These are phyloP conservation scores for Heliocybe sulcata DNA, from an alignment of 1,284 basidiomycete species.

Conservation along the genomic window DNA sequence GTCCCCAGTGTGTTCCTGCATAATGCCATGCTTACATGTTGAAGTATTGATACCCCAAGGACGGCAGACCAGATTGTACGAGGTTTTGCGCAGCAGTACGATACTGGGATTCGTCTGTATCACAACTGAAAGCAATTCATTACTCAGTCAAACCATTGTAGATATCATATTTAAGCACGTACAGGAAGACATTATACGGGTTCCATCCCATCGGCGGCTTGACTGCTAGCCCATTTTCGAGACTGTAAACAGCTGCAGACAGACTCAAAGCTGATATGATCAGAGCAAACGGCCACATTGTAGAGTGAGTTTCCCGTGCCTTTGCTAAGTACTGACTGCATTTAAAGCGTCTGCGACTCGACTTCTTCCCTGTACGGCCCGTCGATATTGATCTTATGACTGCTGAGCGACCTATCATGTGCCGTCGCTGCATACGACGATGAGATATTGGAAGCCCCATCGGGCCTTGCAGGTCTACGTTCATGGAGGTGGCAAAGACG, in stretches of 20 bases:
- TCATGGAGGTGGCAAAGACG: too few relatives aligned
- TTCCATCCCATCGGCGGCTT: conserved; percentile 44
- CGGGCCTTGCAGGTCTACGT: too few relatives aligned
- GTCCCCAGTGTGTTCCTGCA: background rate
- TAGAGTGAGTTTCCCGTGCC: too few relatives aligned
- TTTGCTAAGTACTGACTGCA: too few relatives aligned
- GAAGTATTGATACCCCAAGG: conserved; percentile 31
- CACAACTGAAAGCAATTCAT: conserved; percentile 20
- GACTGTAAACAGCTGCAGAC: conserved; percentile 11
- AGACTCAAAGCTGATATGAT: background rate
- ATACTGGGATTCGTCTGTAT: conserved; percentile 29
- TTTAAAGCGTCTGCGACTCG: too few relatives aligned
- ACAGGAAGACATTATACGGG: conserved; percentile 38
- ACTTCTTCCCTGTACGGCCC: too few relatives aligned
- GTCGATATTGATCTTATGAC: too few relatives aligned
- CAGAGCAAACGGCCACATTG: background rate
- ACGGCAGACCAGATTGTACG: conserved; percentile 24
- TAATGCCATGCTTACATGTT: conserved; percentile 23
- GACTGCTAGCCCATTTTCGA: conserved; percentile 32
- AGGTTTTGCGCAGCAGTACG: conserved; percentile 25
- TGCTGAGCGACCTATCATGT: too few relatives aligned
- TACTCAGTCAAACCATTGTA: background rate
- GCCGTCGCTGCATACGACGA: too few relatives aligned
- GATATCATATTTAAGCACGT: conserved; percentile 10
- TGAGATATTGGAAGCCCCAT: too few relatives aligned